Base-by-base conservation (phyloP, 2,329 filamentous ascomycete species). In the Cladobotryum mycophilum region DNA sequence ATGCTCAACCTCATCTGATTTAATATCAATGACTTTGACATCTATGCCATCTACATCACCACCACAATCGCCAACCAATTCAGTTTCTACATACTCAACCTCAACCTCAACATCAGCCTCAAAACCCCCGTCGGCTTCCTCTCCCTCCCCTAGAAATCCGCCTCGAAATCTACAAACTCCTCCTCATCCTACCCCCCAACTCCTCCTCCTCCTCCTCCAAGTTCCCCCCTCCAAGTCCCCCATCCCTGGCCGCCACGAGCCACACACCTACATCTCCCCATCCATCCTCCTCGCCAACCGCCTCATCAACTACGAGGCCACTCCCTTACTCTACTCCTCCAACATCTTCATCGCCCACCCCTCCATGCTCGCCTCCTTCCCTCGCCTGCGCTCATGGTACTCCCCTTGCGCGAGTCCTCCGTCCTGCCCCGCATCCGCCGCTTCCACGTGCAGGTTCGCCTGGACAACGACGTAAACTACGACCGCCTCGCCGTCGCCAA, bases 321-420 rank as follows among this genome's bases (percentile, higher is more conserved):
- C 61, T 0, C 63, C 67, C 4, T 51, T 75, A 17, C 70, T 76
- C 40, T 76, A 76, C 61, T 53, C 58, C 18, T 53, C 53, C 53
- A 76, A 76, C 64, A 70, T 64, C 38, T 76, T 76, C 61, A 55
- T 69, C 50, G 69, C 71, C 11, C 70, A 75, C 60, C 63, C 64
- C 1, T 61, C 61, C 4, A 61, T 72, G 15, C 70, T 76, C 8
- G 64, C 71, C 5, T 55, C 61, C 3, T 70, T 71, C 52, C 73
- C 73, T 7, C 66, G 67, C n/a, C 68, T 74, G 37, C 63, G 61
- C 45, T 47, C 57, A 45, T 60, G 62, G 55, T 64, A 64, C 55
- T 55, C 58, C 34, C 68, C 66, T 20, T 70, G 51, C 59, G 60
- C 44, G 59, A 63, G 52, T 58, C 59, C 14, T 52, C 58, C 33